Percentiles rank a stretch among this genome's conserved stretches.
phyloP scores from a whole-genome alignment of 2,329 filamentous ascomycete species.

The Neoascochyta sp. region DNA sequence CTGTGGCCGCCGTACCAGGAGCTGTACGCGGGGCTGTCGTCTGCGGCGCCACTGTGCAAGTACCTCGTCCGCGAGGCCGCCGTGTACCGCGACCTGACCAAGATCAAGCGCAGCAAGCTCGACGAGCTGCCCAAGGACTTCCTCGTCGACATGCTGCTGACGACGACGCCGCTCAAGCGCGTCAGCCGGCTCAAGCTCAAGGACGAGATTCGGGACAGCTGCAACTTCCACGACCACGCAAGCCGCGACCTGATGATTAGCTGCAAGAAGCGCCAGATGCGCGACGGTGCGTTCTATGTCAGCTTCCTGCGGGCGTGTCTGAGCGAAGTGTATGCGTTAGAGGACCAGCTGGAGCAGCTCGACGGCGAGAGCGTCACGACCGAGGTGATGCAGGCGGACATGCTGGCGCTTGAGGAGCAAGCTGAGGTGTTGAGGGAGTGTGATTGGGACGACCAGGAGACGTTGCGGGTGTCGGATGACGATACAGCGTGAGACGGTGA shows the following conservation, averaged over 20 bases:
- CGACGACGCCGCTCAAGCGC: slow-evolving; percentile 7
- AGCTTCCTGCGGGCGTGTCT: slow-evolving; percentile 8
- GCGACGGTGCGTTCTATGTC: slow-evolving; percentile 8
- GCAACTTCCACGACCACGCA: slow-evolving; percentile 10
- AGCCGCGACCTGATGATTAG: background rate
- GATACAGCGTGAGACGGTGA: too few relatives aligned
- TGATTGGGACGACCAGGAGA: slow-evolving; percentile 11
- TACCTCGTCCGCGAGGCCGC: slow-evolving; percentile 9
- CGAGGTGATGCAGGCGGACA: slow-evolving; percentile 8
- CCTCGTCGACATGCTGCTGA: slow-evolving; percentile 10
- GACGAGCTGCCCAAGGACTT: slow-evolving; percentile 9
- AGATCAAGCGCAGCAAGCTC: slow-evolving; percentile 5
- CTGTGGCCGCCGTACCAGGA: slow-evolving; percentile 5
- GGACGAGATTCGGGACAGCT: slow-evolving; percentile 7
- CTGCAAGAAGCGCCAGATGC: slow-evolving; percentile 6
- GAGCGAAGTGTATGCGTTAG: slow-evolving; percentile 10
- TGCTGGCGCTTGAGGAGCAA: slow-evolving; percentile 9
- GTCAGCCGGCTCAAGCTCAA: slow-evolving; percentile 5
- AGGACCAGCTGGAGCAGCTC: slow-evolving; percentile 6
- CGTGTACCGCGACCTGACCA: slow-evolving; percentile 7
- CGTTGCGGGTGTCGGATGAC: too few relatives aligned
- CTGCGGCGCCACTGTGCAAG: slow-evolving; percentile 4
- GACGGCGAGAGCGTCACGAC: slow-evolving; percentile 12
- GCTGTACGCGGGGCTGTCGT: slow-evolving; percentile 5
- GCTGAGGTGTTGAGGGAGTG: slow-evolving; percentile 7